Percentiles rank a stretch among this genome's conserved stretches.
Evolutionary conservation across 768 basidiomycete species (phyloP).

Genomic region (Termitomyces eurrhizus): DNA sequence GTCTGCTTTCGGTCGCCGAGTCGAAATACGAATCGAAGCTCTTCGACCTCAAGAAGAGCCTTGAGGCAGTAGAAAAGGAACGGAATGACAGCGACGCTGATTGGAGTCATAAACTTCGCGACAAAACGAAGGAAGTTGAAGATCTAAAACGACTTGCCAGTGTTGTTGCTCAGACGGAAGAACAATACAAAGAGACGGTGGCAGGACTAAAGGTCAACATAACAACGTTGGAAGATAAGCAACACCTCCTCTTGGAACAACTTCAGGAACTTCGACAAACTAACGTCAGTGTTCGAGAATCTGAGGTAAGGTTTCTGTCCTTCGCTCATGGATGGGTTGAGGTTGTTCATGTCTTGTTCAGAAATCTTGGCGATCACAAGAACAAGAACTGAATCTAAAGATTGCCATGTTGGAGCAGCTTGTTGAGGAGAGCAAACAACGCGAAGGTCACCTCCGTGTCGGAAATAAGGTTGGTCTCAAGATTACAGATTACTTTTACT

Average conservation of each 20-base stretch:
- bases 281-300: slow-evolving; percentile 45
- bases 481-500: background rate
- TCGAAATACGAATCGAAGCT: slow-evolving; percentile 74
- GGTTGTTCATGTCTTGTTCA: slow-evolving; percentile 11
- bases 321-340: background rate
- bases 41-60: slow-evolving; percentile 61
- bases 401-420: slow-evolving; percentile 56
- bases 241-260: slow-evolving; percentile 45
- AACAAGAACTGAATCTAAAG: slow-evolving; percentile 45
- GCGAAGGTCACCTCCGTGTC: slow-evolving; percentile 65
- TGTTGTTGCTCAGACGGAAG: slow-evolving; percentile 52
- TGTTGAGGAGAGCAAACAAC: slow-evolving; percentile 67
- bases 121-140: slow-evolving; percentile 77
- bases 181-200: slow-evolving; percentile 52
- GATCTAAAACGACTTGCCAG: slow-evolving; percentile 59
- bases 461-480: slow-evolving; percentile 67
- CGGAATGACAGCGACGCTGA: slow-evolving; percentile 83
- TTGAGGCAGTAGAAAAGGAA: slow-evolving; percentile 72
- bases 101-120: slow-evolving; percentile 81
- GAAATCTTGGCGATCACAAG: slow-evolving; percentile 34
- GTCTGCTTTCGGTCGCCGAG: slow-evolving; percentile 70
- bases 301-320: slow-evolving; percentile 55
- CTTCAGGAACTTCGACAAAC: slow-evolving; percentile 52
- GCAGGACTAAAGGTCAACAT: slow-evolving; percentile 53
- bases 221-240: slow-evolving; percentile 44